These are phyloP conservation scores for Gnetum montanum DNA, from an alignment of 75 land plant genomes.

Conservation along the genomic window DNA sequence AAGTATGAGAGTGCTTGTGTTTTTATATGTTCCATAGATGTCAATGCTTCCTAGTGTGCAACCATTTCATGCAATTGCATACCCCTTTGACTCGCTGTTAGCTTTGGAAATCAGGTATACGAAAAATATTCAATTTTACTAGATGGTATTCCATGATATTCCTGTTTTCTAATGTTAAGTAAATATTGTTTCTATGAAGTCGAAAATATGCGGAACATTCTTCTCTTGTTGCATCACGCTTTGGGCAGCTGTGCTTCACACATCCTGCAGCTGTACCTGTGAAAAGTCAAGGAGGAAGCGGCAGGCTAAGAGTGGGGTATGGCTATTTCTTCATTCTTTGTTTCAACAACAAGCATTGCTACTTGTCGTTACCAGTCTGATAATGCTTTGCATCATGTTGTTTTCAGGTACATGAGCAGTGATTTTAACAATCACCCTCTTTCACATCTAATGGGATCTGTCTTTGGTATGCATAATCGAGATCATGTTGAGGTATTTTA, in stretches of 20 bases:
- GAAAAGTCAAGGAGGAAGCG: slow-evolving; percentile 27
- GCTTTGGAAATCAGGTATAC: slow-evolving; percentile 41
- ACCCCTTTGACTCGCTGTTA: slow-evolving; percentile 39
- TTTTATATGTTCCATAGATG: too few relatives aligned
- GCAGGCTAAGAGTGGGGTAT: slow-evolving; percentile 38
- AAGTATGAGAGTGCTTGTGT: too few relatives aligned
- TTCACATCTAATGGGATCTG: slow-evolving; percentile 54
- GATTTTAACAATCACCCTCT: slow-evolving; percentile 55
- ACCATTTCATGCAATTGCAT: slow-evolving; percentile 53
- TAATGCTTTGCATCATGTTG: neutral
- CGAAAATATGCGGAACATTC: slow-evolving; percentile 52
- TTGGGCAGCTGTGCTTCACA: slow-evolving; percentile 16
- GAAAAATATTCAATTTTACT: neutral
- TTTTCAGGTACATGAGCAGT: slow-evolving; percentile 40
- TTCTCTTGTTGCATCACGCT: slow-evolving; percentile 36
- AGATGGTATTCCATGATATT: neutral
- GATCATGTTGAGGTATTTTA: slow-evolving; percentile 31
- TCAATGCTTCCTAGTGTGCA: slow-evolving; percentile 43
- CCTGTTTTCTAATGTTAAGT: neutral
- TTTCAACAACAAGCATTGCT: neutral
- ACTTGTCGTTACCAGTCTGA: neutral
- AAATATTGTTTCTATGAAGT: slow-evolving; percentile 10
- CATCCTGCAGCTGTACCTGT: slow-evolving; percentile 28
- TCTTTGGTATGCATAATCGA: slow-evolving; percentile 44
- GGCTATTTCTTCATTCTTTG: slow-evolving; percentile 1